Base-by-base conservation (phyloP, 371 early-diverging fungal species). In the Thermomucor indicae-seudaticae region DNA sequence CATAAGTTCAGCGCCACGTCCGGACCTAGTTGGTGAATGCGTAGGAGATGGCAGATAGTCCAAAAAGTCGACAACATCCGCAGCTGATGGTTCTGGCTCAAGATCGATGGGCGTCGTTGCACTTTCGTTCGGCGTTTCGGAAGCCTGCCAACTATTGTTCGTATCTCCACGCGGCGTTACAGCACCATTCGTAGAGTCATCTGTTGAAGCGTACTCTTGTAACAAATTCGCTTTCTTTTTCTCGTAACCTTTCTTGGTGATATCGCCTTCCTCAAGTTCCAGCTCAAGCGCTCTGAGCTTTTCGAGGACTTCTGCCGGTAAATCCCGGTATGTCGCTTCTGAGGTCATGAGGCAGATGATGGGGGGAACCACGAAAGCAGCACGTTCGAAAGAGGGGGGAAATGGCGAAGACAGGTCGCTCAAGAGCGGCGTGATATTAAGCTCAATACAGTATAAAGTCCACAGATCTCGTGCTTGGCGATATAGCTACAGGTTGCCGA, bases 161-260 rank as follows among this genome's bases (percentile, higher is more conserved):
- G 25, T 29, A 16, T 53, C n/a, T 28, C 35, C 32, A n/a, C 34
- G 14, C 24, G 8, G 10, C 20, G 37, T n/a, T 25, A 35, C 28
- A 10, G 28, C 42, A 14, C 43, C 48, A 16, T 47, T 35, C 22
- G 27, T 4, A 1, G 31, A 38, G 20, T 20, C 10, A 37, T 38
- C 57, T 28, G 40, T n/a, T 30, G 39, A 4, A 31, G 35, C 19
- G 25, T 50, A 50, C 14, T 43, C 49, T 28, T 62, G 51, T 19
- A 81, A 47, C 24, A 81, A 29, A 23, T 54, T 46, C 19, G 58
- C 52, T 28, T 71, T 64, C 50, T 78, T 78, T 60, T 83, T 83
- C 45, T 83, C 81, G 46, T 71, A 86, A 19, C 86, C 86, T 57
- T 86, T 84, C 52, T 80, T 68, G 16, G 86, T 86, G 39, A 86